A percentile compares a stretch with the other conserved stretches of the same genome.
Conservation (phyloP, 148 eudicot species). For the Amaranthus palmeri region DNA sequence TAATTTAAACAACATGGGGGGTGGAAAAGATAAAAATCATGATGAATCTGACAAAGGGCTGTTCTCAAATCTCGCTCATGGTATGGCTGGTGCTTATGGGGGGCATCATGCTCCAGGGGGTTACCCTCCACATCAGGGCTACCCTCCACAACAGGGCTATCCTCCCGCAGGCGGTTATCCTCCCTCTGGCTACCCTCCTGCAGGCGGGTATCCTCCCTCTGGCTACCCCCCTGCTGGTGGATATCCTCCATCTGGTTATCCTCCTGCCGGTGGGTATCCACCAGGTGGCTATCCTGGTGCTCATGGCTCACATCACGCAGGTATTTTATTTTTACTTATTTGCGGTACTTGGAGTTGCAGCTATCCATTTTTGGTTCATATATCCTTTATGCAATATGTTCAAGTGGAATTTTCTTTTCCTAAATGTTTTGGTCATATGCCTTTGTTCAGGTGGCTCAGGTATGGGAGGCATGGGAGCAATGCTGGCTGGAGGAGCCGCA, state of each 20-base stretch:
- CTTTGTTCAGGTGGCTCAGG: conserved; percentile 20
- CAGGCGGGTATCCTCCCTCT: conserved; percentile 15
- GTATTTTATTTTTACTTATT: conserved; percentile 18
- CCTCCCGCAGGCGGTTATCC: conserved; percentile 41
- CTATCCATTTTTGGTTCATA: background rate
- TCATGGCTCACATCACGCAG: conserved; percentile 36
- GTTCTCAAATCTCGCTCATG: conserved; percentile 43
- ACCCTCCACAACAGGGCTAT: conserved; percentile 37
- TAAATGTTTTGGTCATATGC: background rate
- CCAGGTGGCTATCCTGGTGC: conserved; percentile 3
- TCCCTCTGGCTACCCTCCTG: conserved; percentile 40
- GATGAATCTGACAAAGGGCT: conserved; percentile 60
- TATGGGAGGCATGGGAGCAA: conserved; percentile 33
- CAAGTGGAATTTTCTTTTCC: background rate
- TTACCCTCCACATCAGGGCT: conserved; percentile 31
- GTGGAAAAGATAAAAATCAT: conserved; percentile 53
- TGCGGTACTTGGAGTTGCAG: background rate
- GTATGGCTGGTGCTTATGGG: conserved; percentile 20
- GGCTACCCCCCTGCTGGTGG: conserved; percentile 44
- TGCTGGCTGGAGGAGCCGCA: conserved; percentile 63
- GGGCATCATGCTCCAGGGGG: conserved; percentile 25
- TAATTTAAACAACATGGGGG: conserved; percentile 52
- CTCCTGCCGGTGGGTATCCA: background rate
- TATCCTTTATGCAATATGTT: background rate
- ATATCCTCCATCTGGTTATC: conserved; percentile 36